Base-by-base conservation (phyloP, 2,329 filamentous ascomycete species). In the Colletotrichum cuscutae region DNA sequence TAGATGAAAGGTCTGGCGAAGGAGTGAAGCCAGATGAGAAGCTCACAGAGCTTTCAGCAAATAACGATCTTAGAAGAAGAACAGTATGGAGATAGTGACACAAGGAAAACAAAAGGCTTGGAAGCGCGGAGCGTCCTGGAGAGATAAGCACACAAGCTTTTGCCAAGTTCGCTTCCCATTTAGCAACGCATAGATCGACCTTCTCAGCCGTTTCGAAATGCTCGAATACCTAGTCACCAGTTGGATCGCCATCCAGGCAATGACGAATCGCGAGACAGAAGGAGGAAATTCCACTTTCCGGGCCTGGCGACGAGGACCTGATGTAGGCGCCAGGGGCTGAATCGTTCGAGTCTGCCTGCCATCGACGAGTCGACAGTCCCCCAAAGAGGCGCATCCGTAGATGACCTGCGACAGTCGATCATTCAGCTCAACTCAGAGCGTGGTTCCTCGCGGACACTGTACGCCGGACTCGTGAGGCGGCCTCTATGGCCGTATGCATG, bases 11-110 rank as follows among this genome's bases (percentile, higher is more conserved):
- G 28, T 53, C 74, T 56, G 61, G 71, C 74, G 26, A 66, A 58
- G 67, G 75, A 78, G 71, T 76, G 68, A 75, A 59, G 66, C 65
- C 72, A 35, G 52, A 37, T 65, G 24, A 5, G 35, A 73, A 53
- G 68, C 71, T 73, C 71, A 65, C 71, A 42, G 71, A 73, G 71
- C 71, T 61, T 28, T 67, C 60, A 9, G 54, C 37, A 30, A 46
- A 26, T 13, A 56, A 32, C 12, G 22, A 9, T n/a, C 53, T n/a
- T 19, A 24, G 28, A 65, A 61, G 46, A 54, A 56, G 9, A 26
- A 28, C 24, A 57, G n/a, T 62, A 53, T 0, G 49, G 32, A 54
- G 37, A 58, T 49, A 46, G 13, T 7, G 22, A 65, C 24, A 35
- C 4, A n/a, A 28, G 37, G 12, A n/a, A 57, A 65, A 53, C 22